phyloP scores from a whole-genome alignment of 805 yeast species.

The Torulaspora maleeae region DNA sequence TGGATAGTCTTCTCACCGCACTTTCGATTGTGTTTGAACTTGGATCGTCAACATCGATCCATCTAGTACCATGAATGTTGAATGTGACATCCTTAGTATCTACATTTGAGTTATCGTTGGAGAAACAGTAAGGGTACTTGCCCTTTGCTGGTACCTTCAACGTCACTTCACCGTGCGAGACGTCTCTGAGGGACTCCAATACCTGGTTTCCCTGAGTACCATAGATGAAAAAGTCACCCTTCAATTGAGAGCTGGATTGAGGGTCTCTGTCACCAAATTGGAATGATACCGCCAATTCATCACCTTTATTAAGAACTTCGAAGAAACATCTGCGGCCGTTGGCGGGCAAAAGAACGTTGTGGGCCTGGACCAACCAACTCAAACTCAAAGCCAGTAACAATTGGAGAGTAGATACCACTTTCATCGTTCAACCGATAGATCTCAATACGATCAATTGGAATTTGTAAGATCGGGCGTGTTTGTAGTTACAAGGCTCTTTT shows the following conservation, averaged over 20 bases:
- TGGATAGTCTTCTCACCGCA: slow-evolving; percentile 70
- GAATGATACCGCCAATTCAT: slow-evolving; percentile 80
- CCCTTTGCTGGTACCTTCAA: slow-evolving; percentile 65
- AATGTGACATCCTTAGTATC: slow-evolving; percentile 88
- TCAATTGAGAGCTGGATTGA: slow-evolving; percentile 58
- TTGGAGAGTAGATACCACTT: slow-evolving; percentile 5
- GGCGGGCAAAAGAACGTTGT: slow-evolving; percentile 77
- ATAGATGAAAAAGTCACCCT: slow-evolving; percentile 59
- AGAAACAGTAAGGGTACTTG: slow-evolving; percentile 81
- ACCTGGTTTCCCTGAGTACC: slow-evolving; percentile 43
- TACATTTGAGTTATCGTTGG: slow-evolving; percentile 70
- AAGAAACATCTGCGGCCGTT: slow-evolving; percentile 84
- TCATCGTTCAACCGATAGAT: slow-evolving; percentile 3
- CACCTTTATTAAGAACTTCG: slow-evolving; percentile 76
- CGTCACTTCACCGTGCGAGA: slow-evolving; percentile 77
- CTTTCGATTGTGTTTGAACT: slow-evolving; percentile 75
- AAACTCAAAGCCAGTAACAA: slow-evolving; percentile 8
- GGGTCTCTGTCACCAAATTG: slow-evolving; percentile 92
- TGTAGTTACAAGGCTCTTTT: slow-evolving; percentile 2
- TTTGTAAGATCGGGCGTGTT: neutral
- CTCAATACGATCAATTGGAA: neutral
- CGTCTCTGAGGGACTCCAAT: slow-evolving; percentile 46
- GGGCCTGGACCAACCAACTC: slow-evolving; percentile 43
- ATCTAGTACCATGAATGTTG: slow-evolving; percentile 90
- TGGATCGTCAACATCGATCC: slow-evolving; percentile 73